These are phyloP conservation scores for Venturia effusa DNA, from an alignment of 2,329 filamentous ascomycete species.

Conservation along the genomic window DNA sequence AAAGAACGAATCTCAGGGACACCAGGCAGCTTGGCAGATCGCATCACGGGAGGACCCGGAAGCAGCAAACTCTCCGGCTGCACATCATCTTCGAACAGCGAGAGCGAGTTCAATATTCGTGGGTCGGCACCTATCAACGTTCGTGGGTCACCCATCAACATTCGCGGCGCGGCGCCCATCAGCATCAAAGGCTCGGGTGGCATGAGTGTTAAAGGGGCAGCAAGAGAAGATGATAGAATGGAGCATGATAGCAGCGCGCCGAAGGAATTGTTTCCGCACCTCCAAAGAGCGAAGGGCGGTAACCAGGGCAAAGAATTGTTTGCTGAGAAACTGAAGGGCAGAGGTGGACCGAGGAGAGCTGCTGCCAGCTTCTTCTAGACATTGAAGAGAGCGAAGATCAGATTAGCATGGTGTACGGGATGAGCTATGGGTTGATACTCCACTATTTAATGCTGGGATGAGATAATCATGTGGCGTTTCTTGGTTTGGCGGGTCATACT, in stretches of 20 bases:
- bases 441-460: neutral
- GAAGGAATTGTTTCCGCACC: slow-evolving; percentile 22
- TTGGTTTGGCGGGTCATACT: neutral
- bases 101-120: slow-evolving; percentile 16
- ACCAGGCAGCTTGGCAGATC: neutral
- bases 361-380: slow-evolving; percentile 19
- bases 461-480: neutral
- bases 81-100: slow-evolving; percentile 12
- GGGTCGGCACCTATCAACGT: slow-evolving; percentile 14
- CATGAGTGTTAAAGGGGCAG: slow-evolving; percentile 24
- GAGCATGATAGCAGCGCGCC: neutral
- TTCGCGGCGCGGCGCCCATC: slow-evolving; percentile 1
- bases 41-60: slow-evolving; percentile 3
- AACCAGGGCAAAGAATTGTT: slow-evolving; percentile 23
- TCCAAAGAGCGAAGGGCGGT: slow-evolving; percentile 15
- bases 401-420: neutral
- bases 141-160: slow-evolving; percentile 14
- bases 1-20: neutral
- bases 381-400: neutral
- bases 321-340: slow-evolving; percentile 21
- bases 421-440: neutral
- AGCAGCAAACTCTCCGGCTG: slow-evolving; percentile 12
- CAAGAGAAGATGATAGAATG: slow-evolving; percentile 13
- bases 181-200: slow-evolving; percentile 12
- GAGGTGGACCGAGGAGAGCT: slow-evolving; percentile 19